These are phyloP conservation scores for Penicillium samsonianum DNA, from an alignment of 495 filamentous ascomycete genomes.

Conservation along the genomic window DNA sequence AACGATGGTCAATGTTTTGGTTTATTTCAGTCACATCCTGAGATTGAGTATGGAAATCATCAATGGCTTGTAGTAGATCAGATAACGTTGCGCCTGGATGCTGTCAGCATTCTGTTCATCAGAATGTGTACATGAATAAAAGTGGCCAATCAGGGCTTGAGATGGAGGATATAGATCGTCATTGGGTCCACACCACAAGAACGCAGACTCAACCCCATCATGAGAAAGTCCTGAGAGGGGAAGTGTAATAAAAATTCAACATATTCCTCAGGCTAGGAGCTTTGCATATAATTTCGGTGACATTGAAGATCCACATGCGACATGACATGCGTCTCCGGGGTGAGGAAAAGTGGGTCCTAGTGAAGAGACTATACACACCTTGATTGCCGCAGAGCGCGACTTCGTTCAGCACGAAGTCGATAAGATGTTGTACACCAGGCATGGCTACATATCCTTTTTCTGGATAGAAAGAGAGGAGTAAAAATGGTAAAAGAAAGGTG, in stretches of 20 bases:
- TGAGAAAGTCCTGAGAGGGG: neutral
- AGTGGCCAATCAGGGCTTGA: neutral
- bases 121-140: neutral
- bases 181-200: neutral
- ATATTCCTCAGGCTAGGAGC: neutral
- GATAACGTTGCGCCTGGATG: slow-evolving; percentile 42
- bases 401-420: slow-evolving; percentile 69
- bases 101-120: slow-evolving; percentile 14
- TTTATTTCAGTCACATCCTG: slow-evolving; percentile 20
- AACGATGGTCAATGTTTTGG: slow-evolving; percentile 48
- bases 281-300: neutral
- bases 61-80: slow-evolving; percentile 41
- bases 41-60: slow-evolving; percentile 41
- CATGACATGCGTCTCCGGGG: slow-evolving; percentile 15
- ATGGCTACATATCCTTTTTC: slow-evolving; percentile 45
- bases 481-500: slow-evolving; percentile 6
- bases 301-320: slow-evolving; percentile 4
- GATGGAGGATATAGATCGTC: neutral
- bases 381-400: slow-evolving; percentile 68
- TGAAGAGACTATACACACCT: slow-evolving; percentile 56
- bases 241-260: neutral
- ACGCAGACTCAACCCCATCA: neutral
- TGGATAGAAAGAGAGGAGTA: neutral
- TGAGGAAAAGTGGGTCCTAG: slow-evolving; percentile 29
- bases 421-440: slow-evolving; percentile 68